These are phyloP conservation scores for Sporothrix pallida DNA, from an alignment of 2,329 filamentous ascomycete species.

Conservation along the genomic window DNA sequence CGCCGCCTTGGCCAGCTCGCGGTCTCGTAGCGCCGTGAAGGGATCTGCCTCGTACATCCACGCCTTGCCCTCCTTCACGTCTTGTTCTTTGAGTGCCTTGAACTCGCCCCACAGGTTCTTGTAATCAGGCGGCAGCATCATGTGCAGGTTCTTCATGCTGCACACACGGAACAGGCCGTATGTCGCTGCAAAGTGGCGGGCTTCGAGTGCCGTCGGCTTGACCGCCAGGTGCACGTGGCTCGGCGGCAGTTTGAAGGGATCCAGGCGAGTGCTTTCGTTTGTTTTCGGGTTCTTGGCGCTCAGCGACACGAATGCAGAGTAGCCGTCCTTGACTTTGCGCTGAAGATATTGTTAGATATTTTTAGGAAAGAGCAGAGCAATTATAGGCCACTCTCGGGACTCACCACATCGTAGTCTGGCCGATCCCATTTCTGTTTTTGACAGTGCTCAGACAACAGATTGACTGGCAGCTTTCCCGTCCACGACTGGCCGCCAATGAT, in stretches of 20 bases:
- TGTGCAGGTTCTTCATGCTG: constrained; percentile 95
- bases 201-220: constrained; percentile 83
- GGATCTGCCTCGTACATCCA: constrained; percentile 98
- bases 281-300: constrained; percentile 81
- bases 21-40: constrained; percentile 79
- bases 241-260: constrained; percentile 80
- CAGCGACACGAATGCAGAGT: constrained; percentile 81
- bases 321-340: constrained; percentile 74
- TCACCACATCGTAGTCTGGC: constrained; percentile 85
- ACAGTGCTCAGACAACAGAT: constrained; percentile 90
- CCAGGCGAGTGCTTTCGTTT: constrained; percentile 73
- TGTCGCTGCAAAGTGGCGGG: constrained; percentile 89
- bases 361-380: too few species aligned
- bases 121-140: constrained; percentile 90
- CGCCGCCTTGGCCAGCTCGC: constrained; percentile 75
- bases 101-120: constrained; percentile 93
- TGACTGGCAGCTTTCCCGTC: constrained; percentile 96
- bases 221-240: constrained; percentile 76
- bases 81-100: constrained; percentile 77
- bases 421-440: constrained; percentile 96
- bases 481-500: constrained; percentile 93
- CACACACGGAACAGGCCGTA: constrained; percentile 91
- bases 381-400: constrained; percentile 34
- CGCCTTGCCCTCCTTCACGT: constrained; percentile 75
- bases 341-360: background rate